A percentile compares a stretch with the other conserved stretches of the same genome.
These are phyloP conservation scores for Pneumocystis canis DNA, from an alignment of 1,139 yeast species.

Conservation along the genomic window DNA sequence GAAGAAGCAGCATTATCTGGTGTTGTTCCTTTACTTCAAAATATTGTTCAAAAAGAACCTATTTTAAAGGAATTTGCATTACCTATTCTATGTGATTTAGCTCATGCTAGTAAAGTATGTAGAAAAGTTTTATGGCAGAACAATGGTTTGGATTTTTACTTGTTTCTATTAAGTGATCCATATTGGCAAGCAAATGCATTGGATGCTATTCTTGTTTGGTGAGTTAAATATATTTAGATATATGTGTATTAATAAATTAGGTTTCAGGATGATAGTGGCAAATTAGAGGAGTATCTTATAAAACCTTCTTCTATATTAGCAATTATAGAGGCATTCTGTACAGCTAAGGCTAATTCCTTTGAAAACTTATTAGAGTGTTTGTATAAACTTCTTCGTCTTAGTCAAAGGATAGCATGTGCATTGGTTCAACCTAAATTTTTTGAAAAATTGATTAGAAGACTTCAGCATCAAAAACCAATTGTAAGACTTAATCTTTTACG, in stretches of 20 bases:
- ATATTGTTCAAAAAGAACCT: constrained; percentile 33
- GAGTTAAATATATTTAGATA: not conserved
- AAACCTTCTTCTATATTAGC: constrained; percentile 12
- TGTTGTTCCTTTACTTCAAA: constrained; percentile 37
- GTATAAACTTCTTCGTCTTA: constrained; percentile 16
- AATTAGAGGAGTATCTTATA: constrained; percentile 19
- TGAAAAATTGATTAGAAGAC: constrained; percentile 14
- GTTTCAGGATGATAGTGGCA: constrained; percentile 23
- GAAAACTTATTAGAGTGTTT: constrained; percentile 19
- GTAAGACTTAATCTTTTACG: constrained; percentile 18
- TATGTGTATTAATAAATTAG: not conserved
- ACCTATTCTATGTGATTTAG: constrained; percentile 51
- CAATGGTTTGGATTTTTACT: constrained; percentile 35
- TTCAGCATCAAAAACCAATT: constrained; percentile 15
- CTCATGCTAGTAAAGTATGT: constrained; percentile 34
- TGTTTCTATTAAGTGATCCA: constrained; percentile 39
- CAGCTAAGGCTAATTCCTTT: constrained; percentile 16
- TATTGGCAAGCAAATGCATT: constrained; percentile 60
- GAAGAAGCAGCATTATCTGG: constrained; percentile 41
- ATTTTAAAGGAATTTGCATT: constrained; percentile 48
- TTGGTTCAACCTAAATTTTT: constrained; percentile 14
- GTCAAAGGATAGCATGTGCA: constrained; percentile 15
- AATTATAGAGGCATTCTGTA: constrained; percentile 17
- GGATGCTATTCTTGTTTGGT: constrained; percentile 36
- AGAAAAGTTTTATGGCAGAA: constrained; percentile 29